Percentiles rank a stretch among this genome's conserved stretches.
These are phyloP conservation scores for Papilionanthe hybrid DNA, from an alignment of 116 monocot species.

Conservation along the genomic window DNA sequence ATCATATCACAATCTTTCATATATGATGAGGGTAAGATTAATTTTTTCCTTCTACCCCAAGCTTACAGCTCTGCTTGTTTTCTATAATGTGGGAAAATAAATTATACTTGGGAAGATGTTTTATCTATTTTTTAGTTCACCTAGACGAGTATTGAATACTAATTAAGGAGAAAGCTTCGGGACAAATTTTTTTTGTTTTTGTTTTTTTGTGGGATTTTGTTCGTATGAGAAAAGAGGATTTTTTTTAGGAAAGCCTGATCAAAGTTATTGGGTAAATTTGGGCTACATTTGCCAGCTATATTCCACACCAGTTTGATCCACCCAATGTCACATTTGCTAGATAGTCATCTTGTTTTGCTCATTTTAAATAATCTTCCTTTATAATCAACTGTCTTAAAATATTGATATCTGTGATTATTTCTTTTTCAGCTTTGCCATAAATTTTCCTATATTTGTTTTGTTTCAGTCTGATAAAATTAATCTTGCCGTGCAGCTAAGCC, in stretches of 20 bases:
- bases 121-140: background rate
- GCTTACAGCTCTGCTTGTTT: background rate
- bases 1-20: slow-evolving; percentile 87
- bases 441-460: background rate
- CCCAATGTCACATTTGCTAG: background rate
- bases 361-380: background rate
- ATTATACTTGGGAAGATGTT: background rate
- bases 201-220: background rate
- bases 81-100: background rate
- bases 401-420: background rate
- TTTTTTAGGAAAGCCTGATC: background rate
- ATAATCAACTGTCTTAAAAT: background rate
- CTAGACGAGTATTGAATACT: background rate
- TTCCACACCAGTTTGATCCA: background rate
- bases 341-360: background rate
- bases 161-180: background rate
- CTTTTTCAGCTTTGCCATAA: background rate
- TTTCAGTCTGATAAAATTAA: background rate
- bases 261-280: background rate
- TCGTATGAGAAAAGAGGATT: background rate
- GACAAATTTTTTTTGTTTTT: background rate
- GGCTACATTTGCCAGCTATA: slow-evolving; percentile 2
- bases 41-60: background rate
- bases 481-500: slow-evolving; percentile 70
- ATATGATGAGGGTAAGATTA: slow-evolving; percentile 86